Percentiles rank a stretch among this genome's conserved stretches.
Evolutionary conservation across 129 eudicot species (phyloP).

Genomic region (Gnaphalium uliginosum): DNA sequence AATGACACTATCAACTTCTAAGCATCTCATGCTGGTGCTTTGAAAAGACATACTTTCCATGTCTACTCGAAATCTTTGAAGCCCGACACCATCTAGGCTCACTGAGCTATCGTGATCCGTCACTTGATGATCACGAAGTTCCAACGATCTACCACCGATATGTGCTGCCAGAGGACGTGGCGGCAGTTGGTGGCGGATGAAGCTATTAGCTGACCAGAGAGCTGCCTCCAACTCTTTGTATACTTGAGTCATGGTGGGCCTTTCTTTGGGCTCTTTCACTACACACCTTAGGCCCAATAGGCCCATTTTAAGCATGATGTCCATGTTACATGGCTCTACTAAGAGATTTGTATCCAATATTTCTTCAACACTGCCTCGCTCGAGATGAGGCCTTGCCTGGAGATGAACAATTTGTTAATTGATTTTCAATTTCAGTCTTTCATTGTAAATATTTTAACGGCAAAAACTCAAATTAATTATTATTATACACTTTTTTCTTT

Average conservation of each 20-base stretch:
- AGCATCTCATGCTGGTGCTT: constrained; percentile 57
- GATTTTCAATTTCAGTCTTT: too few species aligned
- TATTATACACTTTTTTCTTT: too few species aligned
- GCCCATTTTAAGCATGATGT: constrained; percentile 73
- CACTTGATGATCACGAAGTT: constrained; percentile 12
- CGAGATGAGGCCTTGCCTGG: constrained; percentile 70
- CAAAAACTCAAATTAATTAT: too few species aligned
- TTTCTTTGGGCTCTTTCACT: constrained; percentile 67
- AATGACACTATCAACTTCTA: constrained; percentile 48
- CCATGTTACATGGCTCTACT: constrained; percentile 71
- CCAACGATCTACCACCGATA: constrained; percentile 5
- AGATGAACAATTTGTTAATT: not conserved
- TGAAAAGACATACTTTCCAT: constrained; percentile 57
- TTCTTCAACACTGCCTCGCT: constrained; percentile 56
- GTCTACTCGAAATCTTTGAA: constrained; percentile 62
- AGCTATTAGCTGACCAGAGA: constrained; percentile 39
- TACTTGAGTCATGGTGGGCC: constrained; percentile 82
- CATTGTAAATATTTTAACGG: too few species aligned
- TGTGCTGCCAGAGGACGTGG: constrained; percentile 3
- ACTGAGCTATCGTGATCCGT: constrained; percentile 43
- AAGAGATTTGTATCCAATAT: constrained; percentile 68
- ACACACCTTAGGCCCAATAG: constrained; percentile 68
- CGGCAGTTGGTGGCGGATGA: constrained; percentile 17
- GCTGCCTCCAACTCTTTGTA: constrained; percentile 66
- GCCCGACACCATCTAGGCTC: constrained; percentile 55